These are phyloP conservation scores for Coniochaeta ligniaria DNA, from an alignment of 2,329 filamentous ascomycete species.

Conservation along the genomic window DNA sequence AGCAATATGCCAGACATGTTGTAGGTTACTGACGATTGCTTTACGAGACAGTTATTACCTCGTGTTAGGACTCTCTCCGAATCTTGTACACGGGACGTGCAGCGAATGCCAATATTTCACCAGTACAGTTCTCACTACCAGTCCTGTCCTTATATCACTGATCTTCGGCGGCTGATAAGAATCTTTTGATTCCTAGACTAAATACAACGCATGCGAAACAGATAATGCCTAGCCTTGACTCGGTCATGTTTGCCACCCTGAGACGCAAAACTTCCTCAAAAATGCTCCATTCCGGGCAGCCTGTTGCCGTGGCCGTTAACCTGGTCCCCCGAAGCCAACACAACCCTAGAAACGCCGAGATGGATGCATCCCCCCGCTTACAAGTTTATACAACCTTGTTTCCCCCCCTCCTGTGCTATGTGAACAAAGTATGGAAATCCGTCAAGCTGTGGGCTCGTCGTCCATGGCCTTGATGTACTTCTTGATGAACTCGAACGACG, in stretches of 20 bases:
- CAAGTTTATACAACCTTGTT: constrained; percentile 1
- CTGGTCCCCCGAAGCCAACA: not conserved
- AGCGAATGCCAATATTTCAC: not conserved
- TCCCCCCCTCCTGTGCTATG: not conserved
- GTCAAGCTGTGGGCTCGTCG: constrained; percentile 20
- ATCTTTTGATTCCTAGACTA: not conserved
- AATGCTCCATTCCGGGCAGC: not conserved
- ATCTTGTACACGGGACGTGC: no score
- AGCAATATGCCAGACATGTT: no score
- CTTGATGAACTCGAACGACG: constrained; percentile 78
- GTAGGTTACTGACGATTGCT: no score
- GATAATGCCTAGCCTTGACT: not conserved
- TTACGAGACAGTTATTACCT: no score
- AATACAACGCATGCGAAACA: not conserved
- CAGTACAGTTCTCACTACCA: not conserved
- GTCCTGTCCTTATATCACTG: not conserved
- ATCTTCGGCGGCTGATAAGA: not conserved
- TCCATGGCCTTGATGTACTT: constrained; percentile 53
- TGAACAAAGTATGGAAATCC: not conserved
- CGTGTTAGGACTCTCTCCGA: no score
- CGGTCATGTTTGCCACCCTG: not conserved
- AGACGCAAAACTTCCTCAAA: not conserved
- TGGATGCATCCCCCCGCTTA: not conserved
- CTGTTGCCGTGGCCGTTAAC: not conserved
- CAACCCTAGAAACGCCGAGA: not conserved